phyloP scores from a whole-genome alignment of 1,139 yeast genomes.

The Candida buenavistaensis region DNA sequence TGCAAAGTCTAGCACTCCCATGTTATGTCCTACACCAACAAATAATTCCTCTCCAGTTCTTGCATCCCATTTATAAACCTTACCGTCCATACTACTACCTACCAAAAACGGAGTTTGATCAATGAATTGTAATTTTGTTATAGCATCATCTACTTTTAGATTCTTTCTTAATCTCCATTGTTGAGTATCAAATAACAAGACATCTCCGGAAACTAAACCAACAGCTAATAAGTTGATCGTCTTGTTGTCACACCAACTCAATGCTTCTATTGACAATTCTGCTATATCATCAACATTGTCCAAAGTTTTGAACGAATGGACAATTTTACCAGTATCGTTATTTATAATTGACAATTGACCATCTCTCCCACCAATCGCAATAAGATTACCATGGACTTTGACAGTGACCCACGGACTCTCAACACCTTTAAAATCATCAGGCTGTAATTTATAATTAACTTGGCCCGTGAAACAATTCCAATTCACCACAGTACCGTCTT shows the following conservation, averaged over 20 bases:
- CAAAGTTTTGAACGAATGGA: constrained; percentile 62
- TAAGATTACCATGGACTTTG: constrained; percentile 44
- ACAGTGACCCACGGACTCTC: constrained; percentile 89
- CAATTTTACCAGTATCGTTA: constrained; percentile 67
- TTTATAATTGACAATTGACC: constrained; percentile 80
- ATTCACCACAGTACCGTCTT: constrained; percentile 81
- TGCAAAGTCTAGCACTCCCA: constrained; percentile 88
- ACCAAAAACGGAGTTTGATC: constrained; percentile 56
- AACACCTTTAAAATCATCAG: constrained; percentile 64
- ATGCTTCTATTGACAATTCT: constrained; percentile 82
- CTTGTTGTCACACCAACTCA: constrained; percentile 72
- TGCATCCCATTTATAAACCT: constrained; percentile 83
- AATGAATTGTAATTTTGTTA: constrained; percentile 76
- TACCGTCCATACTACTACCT: constrained; percentile 83
- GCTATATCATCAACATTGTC: constrained; percentile 63
- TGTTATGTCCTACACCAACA: constrained; percentile 87
- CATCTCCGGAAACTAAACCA: constrained; percentile 87
- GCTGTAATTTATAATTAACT: constrained; percentile 62
- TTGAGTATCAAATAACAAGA: constrained; percentile 75
- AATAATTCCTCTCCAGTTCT: constrained; percentile 77
- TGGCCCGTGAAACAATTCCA: constrained; percentile 89
- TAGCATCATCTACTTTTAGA: constrained; percentile 72
- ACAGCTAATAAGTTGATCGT: constrained; percentile 66
- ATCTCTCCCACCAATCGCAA: constrained; percentile 82
- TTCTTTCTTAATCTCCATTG: constrained; percentile 85